Percentiles rank a stretch among this genome's conserved stretches.
These are phyloP conservation scores for Zygosaccharomyces siamensis DNA, from an alignment of 805 yeast genomes.

Conservation along the genomic window DNA sequence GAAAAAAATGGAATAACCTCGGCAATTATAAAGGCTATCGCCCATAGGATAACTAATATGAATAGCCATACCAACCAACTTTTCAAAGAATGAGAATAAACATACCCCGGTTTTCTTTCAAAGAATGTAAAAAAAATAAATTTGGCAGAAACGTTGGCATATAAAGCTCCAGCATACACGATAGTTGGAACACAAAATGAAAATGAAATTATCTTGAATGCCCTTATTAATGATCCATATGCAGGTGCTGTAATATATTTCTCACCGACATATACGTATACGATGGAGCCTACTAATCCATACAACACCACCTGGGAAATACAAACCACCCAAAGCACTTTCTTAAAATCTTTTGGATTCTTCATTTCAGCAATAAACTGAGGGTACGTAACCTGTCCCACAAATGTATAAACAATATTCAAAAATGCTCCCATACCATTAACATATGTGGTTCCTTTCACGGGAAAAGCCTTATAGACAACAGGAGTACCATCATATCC, in stretches of 20 bases:
- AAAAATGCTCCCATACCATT: constrained; percentile 51
- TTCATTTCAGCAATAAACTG: constrained; percentile 59
- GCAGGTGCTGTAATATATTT: constrained; percentile 55
- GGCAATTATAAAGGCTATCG: constrained; percentile 52
- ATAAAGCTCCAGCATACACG: constrained; percentile 50
- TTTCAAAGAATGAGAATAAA: constrained; percentile 42
- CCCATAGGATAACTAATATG: constrained; percentile 44
- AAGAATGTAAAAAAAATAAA: constrained; percentile 48
- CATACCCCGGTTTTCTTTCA: constrained; percentile 39
- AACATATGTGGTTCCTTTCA: constrained; percentile 48
- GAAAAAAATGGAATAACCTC: constrained; percentile 63
- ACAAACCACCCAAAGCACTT: constrained; percentile 51
- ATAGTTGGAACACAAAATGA: constrained; percentile 60
- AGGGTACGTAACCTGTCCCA: constrained; percentile 60
- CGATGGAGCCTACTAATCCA: constrained; percentile 51
- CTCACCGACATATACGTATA: constrained; percentile 55
- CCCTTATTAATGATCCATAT: constrained; percentile 46
- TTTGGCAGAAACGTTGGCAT: constrained; percentile 50
- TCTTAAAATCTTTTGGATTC: constrained; percentile 51
- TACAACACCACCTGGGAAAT: constrained; percentile 46
- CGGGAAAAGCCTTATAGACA: constrained; percentile 46
- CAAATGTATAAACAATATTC: constrained; percentile 59
- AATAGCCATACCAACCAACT: constrained; percentile 54
- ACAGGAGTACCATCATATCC: constrained; percentile 41
- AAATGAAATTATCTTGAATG: constrained; percentile 50